Evolutionary conservation across 2,329 filamentous ascomycete genomes (phyloP).

Genomic region (Fusarium lateritium): DNA sequence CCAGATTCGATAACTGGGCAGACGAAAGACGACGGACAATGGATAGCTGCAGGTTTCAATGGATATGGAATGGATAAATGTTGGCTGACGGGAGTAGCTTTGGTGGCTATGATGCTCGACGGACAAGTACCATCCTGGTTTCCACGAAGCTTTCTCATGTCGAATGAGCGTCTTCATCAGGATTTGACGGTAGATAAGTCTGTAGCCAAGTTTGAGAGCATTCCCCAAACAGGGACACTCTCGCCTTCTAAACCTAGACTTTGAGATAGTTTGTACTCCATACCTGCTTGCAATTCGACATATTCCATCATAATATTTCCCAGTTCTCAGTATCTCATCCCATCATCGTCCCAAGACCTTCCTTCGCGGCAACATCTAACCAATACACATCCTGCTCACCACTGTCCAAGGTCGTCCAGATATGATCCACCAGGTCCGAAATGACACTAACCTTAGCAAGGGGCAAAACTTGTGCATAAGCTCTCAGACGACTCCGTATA

Average conservation of each 20-base stretch:
- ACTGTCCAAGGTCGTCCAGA: conserved; percentile 6
- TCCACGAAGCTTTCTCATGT: conserved; percentile 26
- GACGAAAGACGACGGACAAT: conserved; percentile 53
- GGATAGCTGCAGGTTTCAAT: conserved; percentile 64
- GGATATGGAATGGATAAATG: conserved; percentile 67
- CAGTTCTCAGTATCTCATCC: too few relatives aligned
- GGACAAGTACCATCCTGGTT: conserved; percentile 46
- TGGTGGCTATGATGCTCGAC: conserved; percentile 47
- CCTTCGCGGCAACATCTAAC: conserved; percentile 14
- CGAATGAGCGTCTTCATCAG: conserved; percentile 10
- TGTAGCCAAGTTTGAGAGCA: not conserved
- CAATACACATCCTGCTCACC: conserved; percentile 11
- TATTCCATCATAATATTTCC: too few relatives aligned
- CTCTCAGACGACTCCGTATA: not conserved
- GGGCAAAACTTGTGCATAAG: conserved; percentile 15
- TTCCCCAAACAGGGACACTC: too few relatives aligned
- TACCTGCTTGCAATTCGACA: too few relatives aligned
- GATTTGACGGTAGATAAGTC: conserved; percentile 11
- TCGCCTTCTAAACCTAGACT: too few relatives aligned
- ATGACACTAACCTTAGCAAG: conserved; percentile 6
- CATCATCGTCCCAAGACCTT: too few relatives aligned
- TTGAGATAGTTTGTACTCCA: too few relatives aligned
- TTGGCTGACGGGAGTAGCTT: conserved; percentile 63
- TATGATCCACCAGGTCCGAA: conserved; percentile 10
- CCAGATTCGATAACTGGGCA: conserved; percentile 48